Evolutionary conservation across 1,284 basidiomycete genomes (phyloP).

Genomic region (Apiotrichum sp.): DNA sequence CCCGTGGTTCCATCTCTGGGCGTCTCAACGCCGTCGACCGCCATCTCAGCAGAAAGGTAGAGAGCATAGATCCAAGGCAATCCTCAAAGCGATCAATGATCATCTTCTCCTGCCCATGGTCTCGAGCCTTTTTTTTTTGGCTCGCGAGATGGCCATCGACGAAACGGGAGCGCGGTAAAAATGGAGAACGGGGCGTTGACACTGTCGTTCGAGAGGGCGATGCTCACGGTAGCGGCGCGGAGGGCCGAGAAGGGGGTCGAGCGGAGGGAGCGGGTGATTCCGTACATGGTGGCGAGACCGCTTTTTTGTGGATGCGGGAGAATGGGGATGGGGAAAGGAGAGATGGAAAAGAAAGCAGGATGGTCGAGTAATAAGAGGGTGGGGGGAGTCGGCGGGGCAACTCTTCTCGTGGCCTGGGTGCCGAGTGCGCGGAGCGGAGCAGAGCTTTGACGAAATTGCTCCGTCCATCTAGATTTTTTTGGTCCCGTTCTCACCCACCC

Average conservation of each 20-base stretch:
- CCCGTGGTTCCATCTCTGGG: no score
- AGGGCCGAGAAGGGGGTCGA: constrained; percentile 18
- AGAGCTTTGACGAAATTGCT: neutral
- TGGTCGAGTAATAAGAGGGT: neutral
- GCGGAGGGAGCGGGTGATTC: constrained; percentile 34
- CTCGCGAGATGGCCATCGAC: neutral
- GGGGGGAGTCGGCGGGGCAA: neutral
- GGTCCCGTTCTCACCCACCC: neutral
- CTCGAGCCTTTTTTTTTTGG: neutral
- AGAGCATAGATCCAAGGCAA: no score
- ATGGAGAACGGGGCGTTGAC: neutral
- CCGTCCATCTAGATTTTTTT: constrained; percentile 1
- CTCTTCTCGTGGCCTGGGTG: no score
- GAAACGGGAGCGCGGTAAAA: neutral
- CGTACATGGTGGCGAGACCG: constrained; percentile 29
- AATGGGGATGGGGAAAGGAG: neutral
- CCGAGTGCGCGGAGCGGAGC: no score
- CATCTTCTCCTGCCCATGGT: no score
- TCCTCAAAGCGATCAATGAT: no score
- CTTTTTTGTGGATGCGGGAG: constrained; percentile 8
- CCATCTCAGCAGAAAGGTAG: no score
- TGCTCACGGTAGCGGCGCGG: constrained; percentile 25
- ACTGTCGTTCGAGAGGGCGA: neutral
- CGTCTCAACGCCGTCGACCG: no score
- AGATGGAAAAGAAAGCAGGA: constrained; percentile 3